Evolutionary conservation across 306 rosid species (phyloP).

Genomic region (Quercus suber): DNA sequence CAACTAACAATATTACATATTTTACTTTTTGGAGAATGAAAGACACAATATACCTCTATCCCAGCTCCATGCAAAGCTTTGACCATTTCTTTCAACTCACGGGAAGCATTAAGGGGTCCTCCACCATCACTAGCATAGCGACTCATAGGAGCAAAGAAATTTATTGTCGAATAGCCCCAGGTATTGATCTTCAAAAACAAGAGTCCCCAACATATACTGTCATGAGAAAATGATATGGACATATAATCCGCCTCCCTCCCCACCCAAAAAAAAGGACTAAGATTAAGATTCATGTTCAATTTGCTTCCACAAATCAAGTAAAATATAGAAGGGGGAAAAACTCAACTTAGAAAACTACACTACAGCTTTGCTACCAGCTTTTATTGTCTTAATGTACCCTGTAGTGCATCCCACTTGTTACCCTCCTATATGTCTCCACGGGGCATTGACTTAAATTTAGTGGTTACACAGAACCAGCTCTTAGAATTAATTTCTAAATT

Average conservation of each 20-base stretch:
- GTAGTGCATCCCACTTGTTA: background rate
- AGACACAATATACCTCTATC: slow-evolving; percentile 65
- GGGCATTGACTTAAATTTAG: background rate
- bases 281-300: background rate
- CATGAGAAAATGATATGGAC: slow-evolving; percentile 7
- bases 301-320: background rate
- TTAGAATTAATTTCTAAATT: background rate
- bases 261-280: background rate
- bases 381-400: background rate
- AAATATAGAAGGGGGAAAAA: background rate
- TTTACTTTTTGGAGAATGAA: slow-evolving; percentile 7
- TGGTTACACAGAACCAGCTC: background rate
- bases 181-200: slow-evolving; percentile 68
- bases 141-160: slow-evolving; percentile 97
- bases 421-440: background rate
- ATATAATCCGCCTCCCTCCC: slow-evolving; percentile 1
- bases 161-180: slow-evolving; percentile 97
- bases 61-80: slow-evolving; percentile 93
- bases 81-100: slow-evolving; percentile 89
- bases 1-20: slow-evolving; percentile 5
- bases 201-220: slow-evolving; percentile 5
- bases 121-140: slow-evolving; percentile 98
- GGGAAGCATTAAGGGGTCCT: slow-evolving; percentile 82
- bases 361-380: background rate
- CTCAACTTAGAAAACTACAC: background rate